Base-by-base conservation (phyloP, 2,329 filamentous ascomycete genomes). In the Aspergillus costaricaensis region DNA sequence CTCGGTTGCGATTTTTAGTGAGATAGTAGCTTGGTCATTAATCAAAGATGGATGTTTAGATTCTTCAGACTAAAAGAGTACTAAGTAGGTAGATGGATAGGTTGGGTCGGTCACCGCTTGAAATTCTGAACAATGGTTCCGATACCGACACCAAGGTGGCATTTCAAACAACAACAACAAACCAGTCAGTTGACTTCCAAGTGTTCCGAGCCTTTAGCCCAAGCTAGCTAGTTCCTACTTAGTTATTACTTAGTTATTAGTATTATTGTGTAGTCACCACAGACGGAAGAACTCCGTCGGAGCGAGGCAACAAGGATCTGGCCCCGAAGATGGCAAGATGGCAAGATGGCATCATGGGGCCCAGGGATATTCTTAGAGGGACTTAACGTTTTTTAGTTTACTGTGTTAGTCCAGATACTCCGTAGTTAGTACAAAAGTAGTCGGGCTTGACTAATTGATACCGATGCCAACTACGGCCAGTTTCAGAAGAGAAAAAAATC, bases 281-380 rank as follows among this genome's bases (percentile, higher is more conserved):
- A 43, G 38, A 55, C 53, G 54, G 57, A 57, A 62, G 53, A 43
- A 52, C 55, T 57, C 62, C 56, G 49, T 51, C 51, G 39, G 38
- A 30, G 15, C 49, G 23, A 6, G 51, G 10, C n/a, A 53, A 39
- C n/a, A 53, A 39, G 36, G 39, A 53, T 53, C 51, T 53, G 36
- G 51, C 25, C 51, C 23, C 19, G 36, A 39, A 23, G 50, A 41
- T 39, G 38, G 32, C 27, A 30, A 23, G 50, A 41, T 39, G 38
- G 32, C 27, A 30, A 21, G 36, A 47, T 25, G 39, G 19, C 10
- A 12, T 30, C 27, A 30, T 30, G 27, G 27, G 27, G 51, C 25
- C 51, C 23, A 12, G 36, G 21, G n/a, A 27, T 36, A 47, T 19
- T 44, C 21, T 43, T 58, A 53, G 38, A 36, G 32, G 12, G 32